A percentile compares a stretch with the other conserved stretches of the same genome.
These are phyloP conservation scores for Ormosia emarginata DNA, from an alignment of 306 rosid genomes.

Conservation along the genomic window DNA sequence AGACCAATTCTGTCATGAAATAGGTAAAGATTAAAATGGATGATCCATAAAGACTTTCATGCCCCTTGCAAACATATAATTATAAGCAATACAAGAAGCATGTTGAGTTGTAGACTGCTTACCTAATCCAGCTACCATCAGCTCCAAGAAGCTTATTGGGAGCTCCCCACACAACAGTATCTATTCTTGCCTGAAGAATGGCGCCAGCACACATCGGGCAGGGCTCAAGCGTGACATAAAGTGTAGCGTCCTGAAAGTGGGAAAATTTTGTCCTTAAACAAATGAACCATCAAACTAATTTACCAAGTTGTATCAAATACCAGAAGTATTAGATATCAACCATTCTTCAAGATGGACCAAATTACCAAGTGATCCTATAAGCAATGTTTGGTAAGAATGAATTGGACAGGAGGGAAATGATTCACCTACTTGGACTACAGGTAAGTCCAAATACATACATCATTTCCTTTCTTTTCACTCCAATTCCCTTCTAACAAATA, in stretches of 20 bases:
- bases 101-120: constrained; percentile 8
- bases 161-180: constrained; percentile 93
- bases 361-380: neutral
- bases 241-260: constrained; percentile 61
- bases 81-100: neutral
- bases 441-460: neutral
- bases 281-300: constrained; percentile 16
- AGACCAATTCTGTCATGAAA: neutral
- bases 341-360: constrained; percentile 8
- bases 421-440: neutral
- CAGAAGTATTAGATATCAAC: neutral
- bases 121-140: constrained; percentile 99
- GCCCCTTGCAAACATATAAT: constrained; percentile 7
- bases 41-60: neutral
- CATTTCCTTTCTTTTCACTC: neutral
- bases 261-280: constrained; percentile 23
- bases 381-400: neutral
- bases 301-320: constrained; percentile 10
- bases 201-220: constrained; percentile 99
- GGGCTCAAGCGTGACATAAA: constrained; percentile 93
- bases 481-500: neutral
- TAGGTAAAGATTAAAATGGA: neutral
- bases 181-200: constrained; percentile 82
- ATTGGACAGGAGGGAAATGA: neutral
- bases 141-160: constrained; percentile 99